phyloP scores from a whole-genome alignment of 2,329 filamentous ascomycete genomes.

The Colletotrichum truncatum region DNA sequence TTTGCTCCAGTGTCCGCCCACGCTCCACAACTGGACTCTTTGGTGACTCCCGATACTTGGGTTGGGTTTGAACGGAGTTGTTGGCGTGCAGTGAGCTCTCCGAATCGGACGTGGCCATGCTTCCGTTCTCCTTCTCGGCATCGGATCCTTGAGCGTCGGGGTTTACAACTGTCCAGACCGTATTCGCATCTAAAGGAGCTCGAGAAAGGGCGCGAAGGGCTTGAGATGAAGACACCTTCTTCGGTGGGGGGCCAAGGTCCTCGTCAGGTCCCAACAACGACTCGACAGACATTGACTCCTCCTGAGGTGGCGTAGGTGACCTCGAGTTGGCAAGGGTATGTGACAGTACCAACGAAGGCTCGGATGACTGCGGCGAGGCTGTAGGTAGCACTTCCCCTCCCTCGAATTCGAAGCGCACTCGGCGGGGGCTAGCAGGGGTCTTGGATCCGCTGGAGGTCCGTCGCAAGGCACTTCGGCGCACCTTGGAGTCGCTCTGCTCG shows the following conservation, averaged over 20 bases:
- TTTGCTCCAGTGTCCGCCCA: neutral
- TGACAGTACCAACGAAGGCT: slow-evolving; percentile 41
- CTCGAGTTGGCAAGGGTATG: slow-evolving; percentile 34
- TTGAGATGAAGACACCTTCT: slow-evolving; percentile 66
- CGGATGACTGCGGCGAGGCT: slow-evolving; percentile 57
- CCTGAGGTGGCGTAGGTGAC: slow-evolving; percentile 34
- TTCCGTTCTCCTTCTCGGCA: slow-evolving; percentile 20
- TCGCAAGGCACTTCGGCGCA: slow-evolving; percentile 65
- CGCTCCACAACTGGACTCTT: neutral
- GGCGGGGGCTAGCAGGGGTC: slow-evolving; percentile 62
- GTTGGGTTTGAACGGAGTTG: neutral
- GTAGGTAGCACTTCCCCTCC: slow-evolving; percentile 70
- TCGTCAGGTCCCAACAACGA: slow-evolving; percentile 48
- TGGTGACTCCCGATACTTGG: neutral
- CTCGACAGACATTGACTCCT: slow-evolving; percentile 38
- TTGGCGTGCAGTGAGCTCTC: slow-evolving; percentile 18
- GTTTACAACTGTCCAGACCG: slow-evolving; percentile 60
- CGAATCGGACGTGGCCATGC: slow-evolving; percentile 20
- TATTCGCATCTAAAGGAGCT: slow-evolving; percentile 59
- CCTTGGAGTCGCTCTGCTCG: slow-evolving; percentile 59
- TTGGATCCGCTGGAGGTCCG: slow-evolving; percentile 61
- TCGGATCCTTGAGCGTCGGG: slow-evolving; percentile 27
- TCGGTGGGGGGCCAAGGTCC: slow-evolving; percentile 53
- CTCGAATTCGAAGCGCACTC: slow-evolving; percentile 70
- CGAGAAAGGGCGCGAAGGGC: slow-evolving; percentile 61